Evolutionary conservation across 169 alveolate species (phyloP).

Genomic region (Plasmodium fragile): DNA sequence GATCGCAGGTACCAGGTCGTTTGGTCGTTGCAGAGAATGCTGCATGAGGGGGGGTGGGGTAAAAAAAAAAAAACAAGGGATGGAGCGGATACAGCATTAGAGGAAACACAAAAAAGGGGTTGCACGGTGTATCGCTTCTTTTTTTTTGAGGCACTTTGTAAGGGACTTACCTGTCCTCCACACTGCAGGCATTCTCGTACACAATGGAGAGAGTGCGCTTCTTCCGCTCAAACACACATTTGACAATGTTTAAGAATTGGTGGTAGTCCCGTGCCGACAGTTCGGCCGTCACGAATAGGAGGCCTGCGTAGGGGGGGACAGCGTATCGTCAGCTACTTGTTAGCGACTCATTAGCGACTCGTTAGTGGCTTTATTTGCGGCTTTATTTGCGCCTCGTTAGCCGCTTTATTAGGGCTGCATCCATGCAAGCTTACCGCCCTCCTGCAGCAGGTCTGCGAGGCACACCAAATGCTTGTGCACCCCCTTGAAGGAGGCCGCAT

Average conservation of each 20-base stretch:
- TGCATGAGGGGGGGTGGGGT: neutral
- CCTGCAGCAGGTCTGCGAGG: slow-evolving; percentile 31
- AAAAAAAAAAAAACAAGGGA: neutral
- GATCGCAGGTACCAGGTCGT: slow-evolving; percentile 56
- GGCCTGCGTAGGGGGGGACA: slow-evolving; percentile 4
- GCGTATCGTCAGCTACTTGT: neutral
- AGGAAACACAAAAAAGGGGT: neutral
- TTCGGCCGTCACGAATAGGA: slow-evolving; percentile 51
- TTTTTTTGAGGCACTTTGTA: neutral
- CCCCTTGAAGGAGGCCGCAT: slow-evolving; percentile 62
- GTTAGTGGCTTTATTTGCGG: too few relatives aligned
- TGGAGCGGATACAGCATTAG: neutral
- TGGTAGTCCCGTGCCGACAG: slow-evolving; percentile 49
- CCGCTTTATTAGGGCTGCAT: neutral
- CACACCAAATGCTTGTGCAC: slow-evolving; percentile 15
- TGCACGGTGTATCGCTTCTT: neutral
- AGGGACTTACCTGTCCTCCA: slow-evolving; percentile 35
- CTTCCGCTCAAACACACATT: slow-evolving; percentile 46
- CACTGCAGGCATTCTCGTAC: slow-evolving; percentile 50
- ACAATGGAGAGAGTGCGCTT: slow-evolving; percentile 33
- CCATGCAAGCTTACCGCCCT: slow-evolving; percentile 5
- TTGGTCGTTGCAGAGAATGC: slow-evolving; percentile 45
- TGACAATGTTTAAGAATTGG: slow-evolving; percentile 50
- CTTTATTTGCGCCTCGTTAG: neutral
- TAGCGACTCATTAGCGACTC: neutral